Conservation (phyloP, 495 filamentous ascomycete genomes). For the Neurospora sublineolata region DNA sequence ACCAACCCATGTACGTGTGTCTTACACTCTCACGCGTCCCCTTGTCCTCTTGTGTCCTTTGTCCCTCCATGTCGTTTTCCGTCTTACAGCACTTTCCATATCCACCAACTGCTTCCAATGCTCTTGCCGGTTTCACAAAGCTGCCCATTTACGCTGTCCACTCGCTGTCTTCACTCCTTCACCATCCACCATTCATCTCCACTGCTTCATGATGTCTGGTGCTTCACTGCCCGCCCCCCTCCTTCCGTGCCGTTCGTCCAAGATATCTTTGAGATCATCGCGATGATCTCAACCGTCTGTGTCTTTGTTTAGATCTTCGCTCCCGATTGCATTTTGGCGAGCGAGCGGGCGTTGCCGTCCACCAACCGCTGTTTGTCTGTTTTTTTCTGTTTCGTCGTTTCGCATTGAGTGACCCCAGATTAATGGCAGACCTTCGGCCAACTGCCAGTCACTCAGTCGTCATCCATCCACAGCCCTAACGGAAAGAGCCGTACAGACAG, state of each 20-base stretch:
- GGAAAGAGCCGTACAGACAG: neutral
- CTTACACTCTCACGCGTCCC: neutral
- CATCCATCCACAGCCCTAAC: neutral
- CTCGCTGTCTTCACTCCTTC: neutral
- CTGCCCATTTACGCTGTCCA: neutral
- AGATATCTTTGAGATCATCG: neutral
- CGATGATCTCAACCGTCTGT: neutral
- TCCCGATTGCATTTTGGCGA: neutral
- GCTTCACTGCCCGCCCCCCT: no score
- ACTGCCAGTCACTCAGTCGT: neutral
- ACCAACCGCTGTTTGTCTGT: neutral
- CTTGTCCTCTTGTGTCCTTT: neutral
- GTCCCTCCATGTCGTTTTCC: neutral
- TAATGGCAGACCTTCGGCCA: neutral
- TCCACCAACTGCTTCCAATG: neutral
- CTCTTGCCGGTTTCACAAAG: neutral
- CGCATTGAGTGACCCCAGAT: neutral
- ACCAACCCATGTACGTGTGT: neutral
- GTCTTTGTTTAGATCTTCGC: neutral
- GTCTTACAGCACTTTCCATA: neutral
- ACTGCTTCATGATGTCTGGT: neutral
- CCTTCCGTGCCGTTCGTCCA: neutral
- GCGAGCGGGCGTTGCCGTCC: neutral
- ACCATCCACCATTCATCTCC: neutral
- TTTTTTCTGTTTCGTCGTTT: neutral